Base-by-base conservation (phyloP, 163 green algal genomes). In the Chlamydomonas reinhardtii region DNA sequence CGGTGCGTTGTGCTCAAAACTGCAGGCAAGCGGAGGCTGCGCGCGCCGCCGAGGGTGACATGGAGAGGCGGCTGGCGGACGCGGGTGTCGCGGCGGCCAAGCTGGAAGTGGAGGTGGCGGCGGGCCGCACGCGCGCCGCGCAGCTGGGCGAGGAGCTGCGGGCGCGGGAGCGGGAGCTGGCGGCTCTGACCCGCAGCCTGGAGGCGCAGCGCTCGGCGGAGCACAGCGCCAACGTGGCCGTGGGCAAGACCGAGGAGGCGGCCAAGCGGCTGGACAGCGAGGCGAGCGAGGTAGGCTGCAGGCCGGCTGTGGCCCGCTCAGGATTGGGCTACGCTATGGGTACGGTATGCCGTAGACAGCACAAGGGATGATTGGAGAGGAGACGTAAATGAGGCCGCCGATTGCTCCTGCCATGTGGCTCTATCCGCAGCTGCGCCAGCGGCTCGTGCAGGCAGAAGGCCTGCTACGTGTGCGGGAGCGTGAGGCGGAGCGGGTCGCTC, bases 231-330 rank as follows among this genome's bases (percentile, higher is more conserved):
- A 64, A 72, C 24, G 34, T 24, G 31, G 52, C 35, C 52, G 79
- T 54, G 1, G 79, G 54, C 66, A 59, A 62, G 17, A 89, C 76
- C 27, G 87, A 87, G 62, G 82, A 87, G 70, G 71, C 39, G n/a
- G 82, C 87, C 29, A 71, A 76, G 8, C 56, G 61, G 31, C 76
- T 87, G 62, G 87, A 89, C 31, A 64, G 62, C 29, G 87, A 91
- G 39, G 68, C 73, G 25, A 56, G 20, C 27, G n/a, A 81, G 81
- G 81, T 87, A 37, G 2, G 76, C n/a, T 22, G 34, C 34, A 25
- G 9, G 68, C 2, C 39, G 39, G 39, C 39, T 8, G 8, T 48
- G 39, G 8, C 39, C 5, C 8, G 39, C 8, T 48, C 39, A 8
- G 8, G 39, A 48, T 8, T 48, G 39, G 39, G 8, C 5, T 5